These are phyloP conservation scores for Sporothrix brasiliensis DNA, from an alignment of 2,329 filamentous ascomycete species.

Conservation along the genomic window DNA sequence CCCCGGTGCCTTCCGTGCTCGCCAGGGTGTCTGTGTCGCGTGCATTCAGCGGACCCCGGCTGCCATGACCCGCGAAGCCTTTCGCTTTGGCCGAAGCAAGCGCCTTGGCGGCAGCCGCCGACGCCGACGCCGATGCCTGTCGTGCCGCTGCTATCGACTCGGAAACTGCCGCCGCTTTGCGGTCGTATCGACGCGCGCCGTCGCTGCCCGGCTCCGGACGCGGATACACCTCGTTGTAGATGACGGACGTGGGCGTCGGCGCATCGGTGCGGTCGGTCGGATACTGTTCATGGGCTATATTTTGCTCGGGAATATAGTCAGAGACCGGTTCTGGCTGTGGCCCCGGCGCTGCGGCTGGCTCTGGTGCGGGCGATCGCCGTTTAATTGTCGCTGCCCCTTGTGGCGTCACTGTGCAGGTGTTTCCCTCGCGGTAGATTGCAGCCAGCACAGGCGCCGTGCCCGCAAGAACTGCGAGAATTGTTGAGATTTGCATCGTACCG, in stretches of 20 bases:
- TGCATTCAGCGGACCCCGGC: background rate
- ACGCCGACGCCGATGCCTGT: background rate
- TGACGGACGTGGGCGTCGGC: background rate
- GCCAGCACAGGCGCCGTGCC: background rate
- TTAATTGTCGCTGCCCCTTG: background rate
- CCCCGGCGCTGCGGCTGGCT: background rate
- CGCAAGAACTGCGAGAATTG: background rate
- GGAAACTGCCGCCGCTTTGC: slow-evolving; percentile 2
- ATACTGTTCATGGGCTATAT: slow-evolving; percentile 1
- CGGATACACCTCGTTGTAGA: slow-evolving; percentile 4
- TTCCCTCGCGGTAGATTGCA: background rate
- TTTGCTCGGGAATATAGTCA: background rate
- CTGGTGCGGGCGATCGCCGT: background rate
- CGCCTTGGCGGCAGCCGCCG: background rate
- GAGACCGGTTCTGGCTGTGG: background rate
- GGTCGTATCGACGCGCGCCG: background rate
- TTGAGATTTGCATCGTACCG: background rate
- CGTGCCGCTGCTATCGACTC: background rate
- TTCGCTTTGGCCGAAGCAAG: slow-evolving; percentile 8
- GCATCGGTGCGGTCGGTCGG: slow-evolving; percentile 4
- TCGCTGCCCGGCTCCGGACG: background rate
- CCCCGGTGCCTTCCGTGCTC: slow-evolving; percentile 1
- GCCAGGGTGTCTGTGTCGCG: background rate
- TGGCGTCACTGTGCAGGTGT: slow-evolving; percentile 10
- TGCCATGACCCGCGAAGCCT: background rate